These are phyloP conservation scores for Tinospora cordifolia DNA, from an alignment of 164 flowering plant genomes.

Conservation along the genomic window DNA sequence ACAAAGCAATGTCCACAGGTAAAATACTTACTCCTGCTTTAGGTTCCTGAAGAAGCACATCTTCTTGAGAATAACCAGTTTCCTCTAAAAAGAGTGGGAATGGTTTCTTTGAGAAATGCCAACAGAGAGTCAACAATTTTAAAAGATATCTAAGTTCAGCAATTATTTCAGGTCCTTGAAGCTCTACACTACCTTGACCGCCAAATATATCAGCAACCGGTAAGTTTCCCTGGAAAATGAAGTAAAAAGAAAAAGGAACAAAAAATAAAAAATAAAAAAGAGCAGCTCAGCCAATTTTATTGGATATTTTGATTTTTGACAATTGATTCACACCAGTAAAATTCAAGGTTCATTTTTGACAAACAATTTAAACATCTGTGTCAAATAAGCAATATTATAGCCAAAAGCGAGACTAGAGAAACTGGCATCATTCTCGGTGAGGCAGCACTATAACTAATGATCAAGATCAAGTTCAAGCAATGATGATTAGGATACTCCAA, in stretches of 20 bases:
- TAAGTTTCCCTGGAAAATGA: conserved; percentile 63
- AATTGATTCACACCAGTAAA: neutral
- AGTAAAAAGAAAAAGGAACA: too few species aligned
- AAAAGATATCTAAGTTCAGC: conserved; percentile 67
- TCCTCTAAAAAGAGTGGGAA: conserved; percentile 78
- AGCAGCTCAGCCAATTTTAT: neutral
- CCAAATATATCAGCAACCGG: conserved; percentile 69
- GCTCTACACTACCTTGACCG: conserved; percentile 64
- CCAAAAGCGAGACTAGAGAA: too few species aligned
- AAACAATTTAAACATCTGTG: too few species aligned
- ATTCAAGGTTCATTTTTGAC: too few species aligned
- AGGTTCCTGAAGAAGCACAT: conserved; percentile 91
- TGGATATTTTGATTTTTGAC: neutral
- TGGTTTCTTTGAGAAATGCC: conserved; percentile 97
- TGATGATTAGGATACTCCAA: neutral
- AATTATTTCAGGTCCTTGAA: conserved; percentile 58
- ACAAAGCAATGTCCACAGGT: conserved; percentile 10
- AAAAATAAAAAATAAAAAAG: neutral
- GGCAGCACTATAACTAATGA: neutral
- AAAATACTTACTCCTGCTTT: conserved; percentile 80
- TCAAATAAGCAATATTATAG: too few species aligned
- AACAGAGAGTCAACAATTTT: conserved; percentile 72
- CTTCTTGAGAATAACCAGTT: conserved; percentile 65
- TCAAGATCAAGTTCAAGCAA: neutral
- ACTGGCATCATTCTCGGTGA: too few species aligned